These are phyloP conservation scores for Taphrina betulina DNA, from an alignment of 1,139 yeast species.

Conservation along the genomic window DNA sequence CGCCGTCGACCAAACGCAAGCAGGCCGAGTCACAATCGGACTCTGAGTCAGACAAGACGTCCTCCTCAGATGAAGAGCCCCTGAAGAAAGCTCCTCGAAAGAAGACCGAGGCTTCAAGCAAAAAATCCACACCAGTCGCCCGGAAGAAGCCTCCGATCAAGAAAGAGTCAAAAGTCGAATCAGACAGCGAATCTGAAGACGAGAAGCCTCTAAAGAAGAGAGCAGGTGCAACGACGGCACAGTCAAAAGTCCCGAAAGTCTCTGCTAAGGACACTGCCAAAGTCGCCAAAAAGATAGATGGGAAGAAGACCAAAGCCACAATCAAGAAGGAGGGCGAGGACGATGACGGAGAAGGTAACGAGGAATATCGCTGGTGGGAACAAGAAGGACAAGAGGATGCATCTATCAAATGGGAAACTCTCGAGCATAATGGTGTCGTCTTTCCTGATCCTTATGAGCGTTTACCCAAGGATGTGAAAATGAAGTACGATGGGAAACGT, in stretches of 20 bases:
- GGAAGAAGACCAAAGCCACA: constrained; percentile 27
- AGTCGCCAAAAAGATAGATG: constrained; percentile 13
- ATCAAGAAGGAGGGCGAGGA: constrained; percentile 33
- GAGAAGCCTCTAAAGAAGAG: constrained; percentile 11
- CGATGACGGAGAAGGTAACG: constrained; percentile 62
- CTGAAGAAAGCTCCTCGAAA: constrained; percentile 25
- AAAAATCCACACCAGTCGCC: background rate
- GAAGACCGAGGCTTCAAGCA: constrained; percentile 26
- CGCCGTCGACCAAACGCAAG: background rate
- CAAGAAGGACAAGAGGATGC: constrained; percentile 70
- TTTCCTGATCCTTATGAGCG: constrained; percentile 93
- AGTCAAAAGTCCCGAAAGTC: constrained; percentile 18
- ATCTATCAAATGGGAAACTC: constrained; percentile 76
- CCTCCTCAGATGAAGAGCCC: constrained; percentile 10
- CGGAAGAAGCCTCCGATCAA: background rate
- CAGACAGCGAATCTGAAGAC: constrained; percentile 15
- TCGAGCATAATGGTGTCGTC: constrained; percentile 85
- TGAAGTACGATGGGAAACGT: constrained; percentile 72
- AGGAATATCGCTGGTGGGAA: constrained; percentile 83
- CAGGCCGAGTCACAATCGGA: background rate
- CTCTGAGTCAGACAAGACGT: too few species aligned
- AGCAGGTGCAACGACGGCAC: background rate
- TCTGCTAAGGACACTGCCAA: constrained; percentile 4
- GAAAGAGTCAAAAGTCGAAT: constrained; percentile 2
- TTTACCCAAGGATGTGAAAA: constrained; percentile 72